These are phyloP conservation scores for Baudoinia panamericana DNA, from an alignment of 495 filamentous ascomycete genomes.

Conservation along the genomic window DNA sequence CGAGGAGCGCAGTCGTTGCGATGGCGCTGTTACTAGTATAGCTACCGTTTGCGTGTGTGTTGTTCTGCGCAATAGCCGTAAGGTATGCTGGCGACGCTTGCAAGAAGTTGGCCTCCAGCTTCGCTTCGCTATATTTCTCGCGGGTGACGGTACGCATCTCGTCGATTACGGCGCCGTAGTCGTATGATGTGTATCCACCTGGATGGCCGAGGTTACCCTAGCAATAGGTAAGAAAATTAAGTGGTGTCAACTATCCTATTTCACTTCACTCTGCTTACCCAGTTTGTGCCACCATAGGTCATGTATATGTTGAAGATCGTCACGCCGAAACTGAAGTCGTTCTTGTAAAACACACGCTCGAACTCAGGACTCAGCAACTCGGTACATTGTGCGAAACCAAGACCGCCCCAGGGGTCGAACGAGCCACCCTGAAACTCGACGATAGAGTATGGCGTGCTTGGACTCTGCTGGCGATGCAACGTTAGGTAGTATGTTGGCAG, in stretches of 20 bases:
- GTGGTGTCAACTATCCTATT: too few species aligned
- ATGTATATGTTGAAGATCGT: conserved; percentile 57
- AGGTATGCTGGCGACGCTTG: conserved; percentile 42
- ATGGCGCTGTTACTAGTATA: conserved; percentile 5
- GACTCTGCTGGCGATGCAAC: conserved; percentile 45
- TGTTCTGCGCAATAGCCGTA: conserved; percentile 40
- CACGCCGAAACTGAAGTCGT: conserved; percentile 51
- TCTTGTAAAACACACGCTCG: conserved; percentile 71
- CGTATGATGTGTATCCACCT: conserved; percentile 56
- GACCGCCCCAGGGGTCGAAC: conserved; percentile 58
- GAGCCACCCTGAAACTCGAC: conserved; percentile 65
- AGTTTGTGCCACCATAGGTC: conserved; percentile 28
- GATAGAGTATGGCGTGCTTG: conserved; percentile 53
- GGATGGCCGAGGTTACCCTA: conserved; percentile 72
- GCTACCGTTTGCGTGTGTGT: conserved; percentile 52
- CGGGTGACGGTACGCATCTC: conserved; percentile 53
- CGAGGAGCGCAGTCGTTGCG: conserved; percentile 18
- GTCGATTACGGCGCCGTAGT: conserved; percentile 54
- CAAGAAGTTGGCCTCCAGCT: conserved; percentile 59
- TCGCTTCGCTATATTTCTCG: conserved; percentile 71
- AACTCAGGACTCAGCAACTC: conserved; percentile 54
- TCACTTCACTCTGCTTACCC: not conserved
- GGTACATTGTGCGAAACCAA: conserved; percentile 51
- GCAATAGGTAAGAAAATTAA: too few species aligned
- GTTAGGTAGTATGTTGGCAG: conserved; percentile 32